A percentile compares a stretch with the other conserved stretches of the same genome.
Evolutionary conservation across 371 early-diverging fungal species (phyloP).

Genomic region (Rhizomucor pusillus): DNA sequence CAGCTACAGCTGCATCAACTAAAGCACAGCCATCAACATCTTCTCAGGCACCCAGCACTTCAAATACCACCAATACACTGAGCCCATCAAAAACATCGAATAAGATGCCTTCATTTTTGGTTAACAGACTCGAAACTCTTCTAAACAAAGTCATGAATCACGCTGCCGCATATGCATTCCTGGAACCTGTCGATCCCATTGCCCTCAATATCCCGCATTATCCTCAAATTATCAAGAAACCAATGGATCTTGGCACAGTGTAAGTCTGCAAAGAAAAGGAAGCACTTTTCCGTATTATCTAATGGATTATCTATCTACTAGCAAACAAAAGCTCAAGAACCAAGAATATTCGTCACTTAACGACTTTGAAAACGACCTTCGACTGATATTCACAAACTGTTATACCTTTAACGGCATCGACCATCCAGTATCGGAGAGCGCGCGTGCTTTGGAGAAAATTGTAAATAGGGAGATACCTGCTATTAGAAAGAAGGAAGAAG

Average conservation of each 20-base stretch:
- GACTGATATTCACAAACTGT: constrained; percentile 85
- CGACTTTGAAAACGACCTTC: constrained; percentile 71
- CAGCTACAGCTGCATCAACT: too few species aligned
- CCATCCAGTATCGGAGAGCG: constrained; percentile 65
- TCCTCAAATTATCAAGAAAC: constrained; percentile 76
- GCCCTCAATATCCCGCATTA: constrained; percentile 81
- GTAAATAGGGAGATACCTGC: constrained; percentile 48
- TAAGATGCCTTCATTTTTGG: constrained; percentile 21
- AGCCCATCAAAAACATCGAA: too few species aligned
- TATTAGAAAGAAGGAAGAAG: constrained; percentile 26
- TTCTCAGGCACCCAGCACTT: not conserved
- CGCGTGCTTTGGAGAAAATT: constrained; percentile 48
- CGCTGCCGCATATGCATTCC: constrained; percentile 44
- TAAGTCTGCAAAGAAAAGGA: constrained; percentile 13
- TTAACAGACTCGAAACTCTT: constrained; percentile 23
- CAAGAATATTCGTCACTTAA: constrained; percentile 53
- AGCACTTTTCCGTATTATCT: not conserved
- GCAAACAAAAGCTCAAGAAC: constrained; percentile 63
- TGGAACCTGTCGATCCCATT: constrained; percentile 75
- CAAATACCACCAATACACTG: too few species aligned
- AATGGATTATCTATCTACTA: constrained; percentile 31
- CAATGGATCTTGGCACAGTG: constrained; percentile 76
- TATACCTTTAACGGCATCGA: constrained; percentile 81
- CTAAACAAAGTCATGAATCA: constrained; percentile 38
- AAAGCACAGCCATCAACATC: not conserved